Evolutionary conservation across 768 basidiomycete genomes (phyloP).

Genomic region (Mycena filopes): DNA sequence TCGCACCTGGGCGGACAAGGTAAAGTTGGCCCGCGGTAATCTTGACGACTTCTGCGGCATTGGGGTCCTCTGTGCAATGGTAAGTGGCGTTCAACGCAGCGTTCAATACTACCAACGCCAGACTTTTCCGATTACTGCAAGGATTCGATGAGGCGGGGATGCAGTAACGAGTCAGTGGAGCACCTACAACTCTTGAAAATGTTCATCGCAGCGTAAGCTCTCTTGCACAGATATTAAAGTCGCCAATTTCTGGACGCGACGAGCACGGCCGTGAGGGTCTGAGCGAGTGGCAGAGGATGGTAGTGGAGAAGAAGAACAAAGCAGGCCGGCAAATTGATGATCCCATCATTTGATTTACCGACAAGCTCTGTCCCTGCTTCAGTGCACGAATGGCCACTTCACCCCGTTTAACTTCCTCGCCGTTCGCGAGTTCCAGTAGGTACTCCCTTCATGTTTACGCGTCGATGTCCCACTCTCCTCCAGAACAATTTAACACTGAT

Average conservation of each 20-base stretch:
- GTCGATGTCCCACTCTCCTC: background rate
- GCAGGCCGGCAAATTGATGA: too few relatives aligned
- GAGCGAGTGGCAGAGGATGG: background rate
- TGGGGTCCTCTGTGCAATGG: conserved; percentile 80
- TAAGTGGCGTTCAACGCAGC: conserved; percentile 37
- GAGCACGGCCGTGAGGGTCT: conserved; percentile 11
- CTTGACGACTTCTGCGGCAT: conserved; percentile 95
- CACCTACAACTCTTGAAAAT: conserved; percentile 84
- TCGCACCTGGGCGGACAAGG: conserved; percentile 79
- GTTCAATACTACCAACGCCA: conserved; percentile 77
- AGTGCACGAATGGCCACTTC: conserved; percentile 21
- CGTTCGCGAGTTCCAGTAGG: conserved; percentile 32
- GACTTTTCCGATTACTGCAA: conserved; percentile 87
- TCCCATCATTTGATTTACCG: too few relatives aligned
- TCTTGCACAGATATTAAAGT: background rate
- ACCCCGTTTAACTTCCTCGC: conserved; percentile 33
- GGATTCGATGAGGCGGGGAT: conserved; percentile 35
- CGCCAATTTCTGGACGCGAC: conserved; percentile 16
- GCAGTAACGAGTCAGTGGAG: conserved; percentile 20
- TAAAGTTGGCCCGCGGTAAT: conserved; percentile 92
- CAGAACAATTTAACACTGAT: conserved; percentile 27
- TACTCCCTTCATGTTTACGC: background rate
- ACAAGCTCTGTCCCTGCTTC: background rate
- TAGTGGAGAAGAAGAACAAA: too few relatives aligned
- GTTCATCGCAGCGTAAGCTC: conserved; percentile 66